A percentile compares a stretch with the other conserved stretches of the same genome.
Conservation (phyloP, 768 basidiomycete species). For the Termitomyces sp. region DNA sequence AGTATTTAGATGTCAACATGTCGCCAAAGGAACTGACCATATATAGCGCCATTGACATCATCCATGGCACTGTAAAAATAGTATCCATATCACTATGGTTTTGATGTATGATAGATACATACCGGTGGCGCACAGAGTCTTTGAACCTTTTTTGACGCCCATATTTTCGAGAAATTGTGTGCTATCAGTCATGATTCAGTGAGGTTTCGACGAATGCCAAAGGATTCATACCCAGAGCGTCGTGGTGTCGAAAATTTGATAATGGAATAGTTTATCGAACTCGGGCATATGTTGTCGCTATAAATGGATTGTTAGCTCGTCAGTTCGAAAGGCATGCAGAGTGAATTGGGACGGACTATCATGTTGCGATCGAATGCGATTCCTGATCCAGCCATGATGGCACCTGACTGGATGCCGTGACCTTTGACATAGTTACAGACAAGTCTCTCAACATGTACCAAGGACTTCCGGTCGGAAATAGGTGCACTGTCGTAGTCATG, state of each 20-base stretch:
- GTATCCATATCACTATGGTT: neutral
- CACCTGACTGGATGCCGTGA: neutral
- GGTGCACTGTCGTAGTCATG: slow-evolving; percentile 1
- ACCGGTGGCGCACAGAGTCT: neutral
- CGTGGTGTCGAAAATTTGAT: slow-evolving; percentile 7
- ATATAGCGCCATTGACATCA: slow-evolving; percentile 3
- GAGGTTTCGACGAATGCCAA: neutral
- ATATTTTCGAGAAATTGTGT: neutral
- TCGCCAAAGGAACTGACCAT: slow-evolving; percentile 1
- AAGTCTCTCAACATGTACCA: slow-evolving; percentile 3
- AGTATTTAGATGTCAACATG: neutral
- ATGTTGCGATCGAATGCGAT: slow-evolving; percentile 7
- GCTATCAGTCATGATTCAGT: neutral
- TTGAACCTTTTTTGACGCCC: neutral
- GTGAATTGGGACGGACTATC: slow-evolving; percentile 3
- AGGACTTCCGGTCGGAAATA: neutral
- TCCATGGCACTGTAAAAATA: slow-evolving; percentile 2
- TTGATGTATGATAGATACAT: neutral
- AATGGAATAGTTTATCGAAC: slow-evolving; percentile 4
- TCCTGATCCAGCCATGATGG: slow-evolving; percentile 8
- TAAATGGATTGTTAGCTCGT: neutral
- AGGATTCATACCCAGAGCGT: slow-evolving; percentile 3
- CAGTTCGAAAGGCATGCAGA: neutral
- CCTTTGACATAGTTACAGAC: slow-evolving; percentile 2
- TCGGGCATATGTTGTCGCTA: slow-evolving; percentile 5